These are phyloP conservation scores for Anthracocystis walkeri DNA, from an alignment of 1,284 basidiomycete genomes.

Conservation along the genomic window DNA sequence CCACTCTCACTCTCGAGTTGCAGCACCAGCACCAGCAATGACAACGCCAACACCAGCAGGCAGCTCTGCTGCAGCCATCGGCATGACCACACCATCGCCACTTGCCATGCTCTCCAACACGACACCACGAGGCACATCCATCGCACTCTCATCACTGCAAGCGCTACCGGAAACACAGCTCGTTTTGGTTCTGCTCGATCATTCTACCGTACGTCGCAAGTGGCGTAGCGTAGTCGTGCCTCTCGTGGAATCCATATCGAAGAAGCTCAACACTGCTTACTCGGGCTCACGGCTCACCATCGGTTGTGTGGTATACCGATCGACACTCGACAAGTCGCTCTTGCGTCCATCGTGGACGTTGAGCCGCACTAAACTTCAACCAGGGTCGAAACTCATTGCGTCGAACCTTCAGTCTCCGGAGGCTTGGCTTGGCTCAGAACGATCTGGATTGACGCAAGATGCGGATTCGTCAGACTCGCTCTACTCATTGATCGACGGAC, in stretches of 20 bases:
- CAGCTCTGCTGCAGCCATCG: slow-evolving; percentile 28
- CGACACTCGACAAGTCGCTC: slow-evolving; percentile 34
- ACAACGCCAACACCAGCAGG: slow-evolving; percentile 37
- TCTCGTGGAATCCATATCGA: slow-evolving; percentile 33
- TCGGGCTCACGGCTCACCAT: slow-evolving; percentile 42
- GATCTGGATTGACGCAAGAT: not conserved
- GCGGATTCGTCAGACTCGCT: slow-evolving; percentile 14
- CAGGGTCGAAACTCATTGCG: slow-evolving; percentile 36
- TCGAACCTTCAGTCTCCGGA: slow-evolving; percentile 25
- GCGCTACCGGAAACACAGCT: slow-evolving; percentile 46
- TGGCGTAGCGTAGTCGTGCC: slow-evolving; percentile 42
- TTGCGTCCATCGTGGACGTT: slow-evolving; percentile 36
- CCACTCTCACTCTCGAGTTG: not conserved
- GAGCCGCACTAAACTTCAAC: slow-evolving; percentile 19
- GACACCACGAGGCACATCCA: slow-evolving; percentile 29
- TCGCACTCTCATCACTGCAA: slow-evolving; percentile 36
- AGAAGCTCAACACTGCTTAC: slow-evolving; percentile 33
- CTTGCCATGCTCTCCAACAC: slow-evolving; percentile 37
- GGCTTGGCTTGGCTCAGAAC: slow-evolving; percentile 24
- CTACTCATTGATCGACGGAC: slow-evolving; percentile 19
- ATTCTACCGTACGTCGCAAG: slow-evolving; percentile 33
- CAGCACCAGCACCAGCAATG: slow-evolving; percentile 14
- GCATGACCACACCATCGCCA: slow-evolving; percentile 36
- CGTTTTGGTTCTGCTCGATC: slow-evolving; percentile 42
- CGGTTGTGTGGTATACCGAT: slow-evolving; percentile 39